Evolutionary conservation across 768 basidiomycete genomes (phyloP).

Genomic region (Nevesoporus exiguus): DNA sequence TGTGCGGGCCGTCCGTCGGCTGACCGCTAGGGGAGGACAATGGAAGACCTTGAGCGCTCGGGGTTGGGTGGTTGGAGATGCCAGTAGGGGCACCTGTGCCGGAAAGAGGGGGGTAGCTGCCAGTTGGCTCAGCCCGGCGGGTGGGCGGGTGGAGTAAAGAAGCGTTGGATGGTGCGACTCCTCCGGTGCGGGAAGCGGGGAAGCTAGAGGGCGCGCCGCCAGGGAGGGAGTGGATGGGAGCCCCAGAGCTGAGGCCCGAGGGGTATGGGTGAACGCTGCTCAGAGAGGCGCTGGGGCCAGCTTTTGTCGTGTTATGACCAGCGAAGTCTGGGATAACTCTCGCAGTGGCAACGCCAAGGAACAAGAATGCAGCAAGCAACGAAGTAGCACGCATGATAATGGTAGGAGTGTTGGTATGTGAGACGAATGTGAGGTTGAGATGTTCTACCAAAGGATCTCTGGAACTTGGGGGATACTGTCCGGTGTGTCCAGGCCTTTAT

Average conservation of each 20-base stretch:
- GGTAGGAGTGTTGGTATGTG: not conserved
- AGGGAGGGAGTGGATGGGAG: not conserved
- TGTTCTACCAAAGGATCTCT: not conserved
- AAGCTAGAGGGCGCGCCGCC: not conserved
- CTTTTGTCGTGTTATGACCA: not conserved
- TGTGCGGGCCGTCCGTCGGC: not conserved
- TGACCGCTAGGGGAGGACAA: too few species aligned
- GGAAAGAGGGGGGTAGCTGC: not conserved
- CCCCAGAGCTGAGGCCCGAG: not conserved
- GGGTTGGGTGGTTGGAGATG: not conserved
- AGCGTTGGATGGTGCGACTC: not conserved
- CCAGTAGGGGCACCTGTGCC: not conserved
- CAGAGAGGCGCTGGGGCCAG: not conserved
- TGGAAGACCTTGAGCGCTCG: not conserved
- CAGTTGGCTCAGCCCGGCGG: not conserved
- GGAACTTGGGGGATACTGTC: not conserved
- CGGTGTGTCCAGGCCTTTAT: constrained; percentile 5
- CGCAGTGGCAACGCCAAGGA: constrained; percentile 8
- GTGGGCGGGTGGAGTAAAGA: not conserved
- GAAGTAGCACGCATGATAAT: constrained; percentile 11
- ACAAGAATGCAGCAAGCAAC: not conserved
- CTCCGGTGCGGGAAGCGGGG: not conserved
- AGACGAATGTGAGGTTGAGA: not conserved
- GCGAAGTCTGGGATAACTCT: not conserved
- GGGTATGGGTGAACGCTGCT: not conserved